Base-by-base conservation (phyloP, 176 grass and related monocot genomes). In the Elymus sibiricus region DNA sequence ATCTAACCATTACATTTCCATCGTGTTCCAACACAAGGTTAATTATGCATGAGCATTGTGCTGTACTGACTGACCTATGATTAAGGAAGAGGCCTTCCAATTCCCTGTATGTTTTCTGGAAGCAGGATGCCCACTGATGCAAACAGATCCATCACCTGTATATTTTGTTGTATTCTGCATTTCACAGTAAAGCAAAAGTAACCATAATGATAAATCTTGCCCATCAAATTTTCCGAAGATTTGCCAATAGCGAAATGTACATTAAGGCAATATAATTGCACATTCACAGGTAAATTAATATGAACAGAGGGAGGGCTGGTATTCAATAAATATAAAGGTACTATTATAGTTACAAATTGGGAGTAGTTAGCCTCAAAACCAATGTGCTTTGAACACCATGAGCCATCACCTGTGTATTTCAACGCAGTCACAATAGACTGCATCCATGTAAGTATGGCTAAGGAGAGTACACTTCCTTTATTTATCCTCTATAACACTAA, bases 121-220 rank as follows among this genome's bases (percentile, higher is more conserved):
- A 77, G 82, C 85, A 27, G 81, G 77, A 76, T 79, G 31, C 51
- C 91, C 91, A 13, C 79, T 11, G 38, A 87, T 67, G 77, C 88
- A 86, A 80, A 93, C 42, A 65, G 91, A 93, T 85, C 88, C 85
- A 87, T 93, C 91, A 40, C 91, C 77, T 37, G 88, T 87, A 56
- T 84, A 90, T 69, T 82, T 62, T 64, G 24, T 17, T 26, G 73
- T 55, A 83, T 58, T 78, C 84, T 90, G 78, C 74, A 79, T 59
- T 78, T 64, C 40, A 55, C 47, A 64, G 31, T 64, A 74, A 74
- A 51, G 74, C 12, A 40, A n/a, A 83, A 60, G 22, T 58, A 64
- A 58, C 10, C 58, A 79, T 29, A 38, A 77, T 70, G 43, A 49
- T 79, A 49, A 49, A 40, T 34, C 21, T 75, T 63, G 24, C 42